A percentile compares a stretch with the other conserved stretches of the same genome.
Conservation (phyloP, 345 rosid genomes). For the Eucalyptus pauciflora region DNA sequence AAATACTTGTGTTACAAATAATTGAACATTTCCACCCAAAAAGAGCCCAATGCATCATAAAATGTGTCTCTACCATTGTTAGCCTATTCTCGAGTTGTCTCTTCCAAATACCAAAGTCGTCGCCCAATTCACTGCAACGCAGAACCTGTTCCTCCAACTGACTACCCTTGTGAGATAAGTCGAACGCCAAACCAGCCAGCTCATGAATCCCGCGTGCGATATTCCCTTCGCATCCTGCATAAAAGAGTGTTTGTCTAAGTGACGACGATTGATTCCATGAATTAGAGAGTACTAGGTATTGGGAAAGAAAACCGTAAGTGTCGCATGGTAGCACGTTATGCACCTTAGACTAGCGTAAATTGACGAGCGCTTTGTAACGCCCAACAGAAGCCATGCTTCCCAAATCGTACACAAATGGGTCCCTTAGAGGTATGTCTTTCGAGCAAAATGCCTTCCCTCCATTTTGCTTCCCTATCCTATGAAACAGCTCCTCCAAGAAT, state of each 20-base stretch:
- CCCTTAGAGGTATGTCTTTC: slow-evolving; percentile 26
- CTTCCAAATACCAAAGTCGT: too few relatives aligned
- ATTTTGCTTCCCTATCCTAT: slow-evolving; percentile 33
- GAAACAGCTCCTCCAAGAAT: slow-evolving; percentile 32
- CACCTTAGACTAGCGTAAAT: slow-evolving; percentile 62
- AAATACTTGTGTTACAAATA: too few relatives aligned
- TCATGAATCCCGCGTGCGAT: slow-evolving; percentile 38
- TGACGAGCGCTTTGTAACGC: slow-evolving; percentile 57
- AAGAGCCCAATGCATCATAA: too few relatives aligned
- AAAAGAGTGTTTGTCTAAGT: neutral
- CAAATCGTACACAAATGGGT: slow-evolving; percentile 51
- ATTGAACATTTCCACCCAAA: too few relatives aligned
- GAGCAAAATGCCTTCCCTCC: slow-evolving; percentile 40
- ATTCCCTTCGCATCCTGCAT: slow-evolving; percentile 40
- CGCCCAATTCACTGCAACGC: slow-evolving; percentile 44
- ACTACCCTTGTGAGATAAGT: slow-evolving; percentile 60
- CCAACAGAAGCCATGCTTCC: slow-evolving; percentile 81
- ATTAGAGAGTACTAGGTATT: too few relatives aligned
- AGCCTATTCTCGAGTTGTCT: too few relatives aligned
- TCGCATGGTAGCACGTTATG: neutral
- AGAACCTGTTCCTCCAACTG: slow-evolving; percentile 63
- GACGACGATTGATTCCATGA: fast-evolving
- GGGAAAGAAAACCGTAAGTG: neutral
- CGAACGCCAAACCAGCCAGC: slow-evolving; percentile 61
- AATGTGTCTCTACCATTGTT: too few relatives aligned